These are phyloP conservation scores for Allium fistulosum DNA, from an alignment of 106 monocot genomes.

Conservation along the genomic window DNA sequence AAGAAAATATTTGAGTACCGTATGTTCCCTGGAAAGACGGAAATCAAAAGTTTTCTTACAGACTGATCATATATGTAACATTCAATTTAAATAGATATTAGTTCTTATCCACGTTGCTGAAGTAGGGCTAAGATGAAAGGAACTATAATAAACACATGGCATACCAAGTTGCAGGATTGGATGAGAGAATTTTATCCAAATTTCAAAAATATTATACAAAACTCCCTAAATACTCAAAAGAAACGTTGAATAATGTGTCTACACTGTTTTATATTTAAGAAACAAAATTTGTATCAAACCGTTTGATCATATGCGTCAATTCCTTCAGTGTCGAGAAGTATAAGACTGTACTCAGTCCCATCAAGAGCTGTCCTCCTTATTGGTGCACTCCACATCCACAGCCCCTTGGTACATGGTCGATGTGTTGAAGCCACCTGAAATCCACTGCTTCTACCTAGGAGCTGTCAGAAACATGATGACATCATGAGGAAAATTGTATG, in stretches of 20 bases:
- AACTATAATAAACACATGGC: background rate
- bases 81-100: background rate
- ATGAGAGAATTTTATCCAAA: too few species aligned
- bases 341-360: constrained; percentile 93
- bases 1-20: constrained; percentile 87
- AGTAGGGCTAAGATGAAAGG: constrained; percentile 3
- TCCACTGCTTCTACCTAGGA: constrained; percentile 83
- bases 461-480: constrained; percentile 26
- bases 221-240: too few species aligned
- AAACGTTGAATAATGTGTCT: too few species aligned
- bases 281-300: constrained; percentile 31
- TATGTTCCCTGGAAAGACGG: constrained; percentile 66
- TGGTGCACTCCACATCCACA: constrained; percentile 93
- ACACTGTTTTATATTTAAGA: background rate
- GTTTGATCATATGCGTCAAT: constrained; percentile 99
- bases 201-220: too few species aligned
- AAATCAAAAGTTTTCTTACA: background rate
- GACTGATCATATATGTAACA: background rate
- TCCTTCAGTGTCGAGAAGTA: constrained; percentile 89
- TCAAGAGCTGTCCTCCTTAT: constrained; percentile 84
- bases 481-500: too few species aligned
- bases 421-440: constrained; percentile 74
- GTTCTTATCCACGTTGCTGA: background rate
- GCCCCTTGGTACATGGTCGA: constrained; percentile 69
- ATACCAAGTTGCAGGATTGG: too few species aligned